These are phyloP conservation scores for Babesia bigemina DNA, from an alignment of 169 alveolate species.

Conservation along the genomic window DNA sequence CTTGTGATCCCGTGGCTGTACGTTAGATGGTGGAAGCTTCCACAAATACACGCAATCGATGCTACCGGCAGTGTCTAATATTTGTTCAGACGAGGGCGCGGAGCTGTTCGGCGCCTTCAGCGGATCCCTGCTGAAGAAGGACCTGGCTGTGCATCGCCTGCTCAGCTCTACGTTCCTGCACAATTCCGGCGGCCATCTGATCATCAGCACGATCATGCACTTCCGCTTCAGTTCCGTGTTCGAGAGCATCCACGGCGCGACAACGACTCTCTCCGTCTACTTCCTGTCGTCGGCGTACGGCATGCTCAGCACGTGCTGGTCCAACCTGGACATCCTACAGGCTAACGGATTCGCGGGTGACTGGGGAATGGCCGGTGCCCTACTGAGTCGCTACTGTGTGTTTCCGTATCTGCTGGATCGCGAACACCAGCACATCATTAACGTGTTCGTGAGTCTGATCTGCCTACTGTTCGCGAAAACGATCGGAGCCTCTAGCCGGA, in stretches of 20 bases:
- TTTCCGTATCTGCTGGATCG: conserved; percentile 57
- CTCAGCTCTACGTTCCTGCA: conserved; percentile 65
- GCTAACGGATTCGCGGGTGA: conserved; percentile 71
- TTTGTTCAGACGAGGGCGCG: conserved; percentile 6
- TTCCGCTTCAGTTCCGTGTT: conserved; percentile 66
- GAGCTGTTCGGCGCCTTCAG: conserved; percentile 51
- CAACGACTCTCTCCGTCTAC: conserved; percentile 40
- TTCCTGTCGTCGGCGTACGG: conserved; percentile 60
- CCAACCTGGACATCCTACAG: conserved; percentile 32
- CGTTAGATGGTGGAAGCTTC: too few species aligned
- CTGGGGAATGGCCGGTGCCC: conserved; percentile 72
- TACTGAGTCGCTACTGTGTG: conserved; percentile 59
- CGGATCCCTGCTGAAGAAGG: conserved; percentile 39
- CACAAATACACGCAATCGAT: too few species aligned
- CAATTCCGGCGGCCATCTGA: conserved; percentile 57
- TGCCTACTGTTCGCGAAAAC: conserved; percentile 64
- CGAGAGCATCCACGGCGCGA: conserved; percentile 53
- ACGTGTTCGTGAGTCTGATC: conserved; percentile 48
- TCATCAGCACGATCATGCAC: conserved; percentile 68
- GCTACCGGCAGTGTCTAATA: not conserved
- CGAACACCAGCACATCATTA: conserved; percentile 58
- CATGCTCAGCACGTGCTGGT: conserved; percentile 59
- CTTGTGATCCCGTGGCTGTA: too few species aligned
- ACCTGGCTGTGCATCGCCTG: conserved; percentile 43
- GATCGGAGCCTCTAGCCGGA: conserved; percentile 29